Base-by-base conservation (phyloP, 2,329 filamentous ascomycete species). In the Penicillium sp. region DNA sequence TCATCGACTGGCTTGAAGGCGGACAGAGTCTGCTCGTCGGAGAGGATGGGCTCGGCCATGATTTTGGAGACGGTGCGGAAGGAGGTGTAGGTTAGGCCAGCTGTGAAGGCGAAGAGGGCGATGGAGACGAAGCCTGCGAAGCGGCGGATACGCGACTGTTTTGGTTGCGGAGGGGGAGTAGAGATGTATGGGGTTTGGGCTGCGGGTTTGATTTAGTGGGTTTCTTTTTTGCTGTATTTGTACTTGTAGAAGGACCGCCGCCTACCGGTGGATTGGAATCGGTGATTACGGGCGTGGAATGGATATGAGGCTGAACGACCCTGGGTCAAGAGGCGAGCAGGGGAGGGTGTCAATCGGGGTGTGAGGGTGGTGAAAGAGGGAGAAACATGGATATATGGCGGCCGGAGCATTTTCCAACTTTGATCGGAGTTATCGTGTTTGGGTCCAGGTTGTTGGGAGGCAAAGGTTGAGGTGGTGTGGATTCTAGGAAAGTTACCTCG, bases 21-120 rank as follows among this genome's bases (percentile, higher is more conserved):
- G 4, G 73, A 71, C 58, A 94, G 82, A 22, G 89, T 89, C 64
- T 95, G 89, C 66, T 84, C 85, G 75, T 96, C 89, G 27, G 83
- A 83, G 61, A 82, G 82, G 3, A 75, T 63, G n/a, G 64, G 53
- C 45, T 61, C 63, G n/a, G 69, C 61, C 71, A 76, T 75, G 54
- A 75, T 66, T 55, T 60, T 54, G 25, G 66, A 65, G 22, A 64
- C 56, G 49, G 67, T 63, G 48, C 63, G 53, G 26, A 56, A 45
- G 14, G 68, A 67, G 51, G 68, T 65, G 53, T 68, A 68, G 6
- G 58, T 45, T 22, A 69, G 48, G 22, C 74, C 74, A 29, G 67
- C 54, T 27, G 64, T 46, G 53, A 73, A 75, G 22, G 73, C 66
- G 51, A 73, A 27, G 31, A 69, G 45, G 4, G 72, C 72, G 50